Evolutionary conservation across 2,329 filamentous ascomycete genomes (phyloP).

Genomic region (Metarhizium robertsii): DNA sequence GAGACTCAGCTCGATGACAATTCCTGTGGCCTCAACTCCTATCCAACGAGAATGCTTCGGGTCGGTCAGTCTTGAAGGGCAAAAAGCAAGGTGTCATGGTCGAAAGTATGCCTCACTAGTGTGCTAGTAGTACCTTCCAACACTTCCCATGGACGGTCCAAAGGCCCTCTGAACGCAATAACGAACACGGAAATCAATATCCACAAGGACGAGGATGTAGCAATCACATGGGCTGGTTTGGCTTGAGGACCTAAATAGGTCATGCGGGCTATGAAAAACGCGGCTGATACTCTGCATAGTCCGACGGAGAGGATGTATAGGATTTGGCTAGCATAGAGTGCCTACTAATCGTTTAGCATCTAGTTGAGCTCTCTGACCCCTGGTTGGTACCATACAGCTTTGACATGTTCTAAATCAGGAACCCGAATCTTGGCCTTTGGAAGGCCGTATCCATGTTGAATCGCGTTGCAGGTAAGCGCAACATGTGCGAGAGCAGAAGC

Average conservation of each 20-base stretch:
- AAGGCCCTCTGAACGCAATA: neutral
- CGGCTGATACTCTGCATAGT: slow-evolving; percentile 3
- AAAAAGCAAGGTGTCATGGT: neutral
- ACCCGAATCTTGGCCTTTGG: neutral
- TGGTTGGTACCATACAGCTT: neutral
- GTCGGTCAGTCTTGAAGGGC: neutral
- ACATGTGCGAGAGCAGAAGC: neutral
- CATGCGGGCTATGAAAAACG: slow-evolving; percentile 5
- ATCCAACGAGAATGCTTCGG: slow-evolving; percentile 3
- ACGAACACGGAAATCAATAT: neutral
- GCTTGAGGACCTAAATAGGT: slow-evolving; percentile 5
- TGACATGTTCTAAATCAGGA: neutral
- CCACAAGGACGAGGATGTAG: slow-evolving; percentile 2
- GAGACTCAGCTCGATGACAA: slow-evolving; percentile 3
- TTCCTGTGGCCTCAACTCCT: slow-evolving; percentile 3
- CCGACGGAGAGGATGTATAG: slow-evolving; percentile 6
- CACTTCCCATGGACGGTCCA: slow-evolving; percentile 1
- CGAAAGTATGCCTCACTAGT: neutral
- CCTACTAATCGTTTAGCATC: neutral
- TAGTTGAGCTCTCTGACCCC: neutral
- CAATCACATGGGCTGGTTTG: slow-evolving; percentile 3
- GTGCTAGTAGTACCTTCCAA: neutral
- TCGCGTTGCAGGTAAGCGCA: neutral
- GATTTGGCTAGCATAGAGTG: slow-evolving; percentile 3
- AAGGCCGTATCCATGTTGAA: slow-evolving; percentile 1